Evolutionary conservation across 192 early-diverging fungal genomes (phyloP).

Genomic region (Anaeromyces robustus): DNA sequence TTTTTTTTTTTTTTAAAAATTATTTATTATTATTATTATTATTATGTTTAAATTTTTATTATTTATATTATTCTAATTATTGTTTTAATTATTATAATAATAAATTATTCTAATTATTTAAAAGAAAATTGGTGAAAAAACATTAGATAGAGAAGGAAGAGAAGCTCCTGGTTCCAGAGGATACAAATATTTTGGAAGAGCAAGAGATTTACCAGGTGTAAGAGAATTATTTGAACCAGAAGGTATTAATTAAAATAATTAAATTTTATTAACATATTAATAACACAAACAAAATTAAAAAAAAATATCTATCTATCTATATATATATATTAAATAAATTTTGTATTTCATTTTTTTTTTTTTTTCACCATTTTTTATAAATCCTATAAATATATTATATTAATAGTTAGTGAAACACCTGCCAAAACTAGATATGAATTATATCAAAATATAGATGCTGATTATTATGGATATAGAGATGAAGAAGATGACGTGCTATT

Average conservation of each 20-base stretch:
- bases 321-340: too few species aligned
- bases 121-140: conserved; percentile 54
- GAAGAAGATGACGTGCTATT: conserved; percentile 72
- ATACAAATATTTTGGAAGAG: conserved; percentile 95
- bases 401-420: conserved; percentile 18
- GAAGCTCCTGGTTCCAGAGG: conserved; percentile 79
- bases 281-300: not conserved
- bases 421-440: conserved; percentile 52
- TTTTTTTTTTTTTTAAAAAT: conserved; percentile 1
- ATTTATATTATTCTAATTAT: too few species aligned
- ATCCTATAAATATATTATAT: not conserved
- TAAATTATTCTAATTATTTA: too few species aligned
- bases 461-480: conserved; percentile 90
- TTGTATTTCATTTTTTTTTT: too few species aligned
- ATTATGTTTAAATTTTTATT: too few species aligned
- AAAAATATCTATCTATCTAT: too few species aligned
- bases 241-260: conserved; percentile 18
- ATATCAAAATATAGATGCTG: conserved; percentile 65
- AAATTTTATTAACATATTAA: not conserved
- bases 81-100: too few species aligned
- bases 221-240: conserved; percentile 75
- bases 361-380: too few species aligned
- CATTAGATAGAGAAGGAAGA: conserved; percentile 71
- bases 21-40: too few species aligned
- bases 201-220: conserved; percentile 84